Evolutionary conservation across 1,284 basidiomycete genomes (phyloP), one percentile per base, ranked within the genome.

Genomic region (Omphalotus olearius): DNA sequence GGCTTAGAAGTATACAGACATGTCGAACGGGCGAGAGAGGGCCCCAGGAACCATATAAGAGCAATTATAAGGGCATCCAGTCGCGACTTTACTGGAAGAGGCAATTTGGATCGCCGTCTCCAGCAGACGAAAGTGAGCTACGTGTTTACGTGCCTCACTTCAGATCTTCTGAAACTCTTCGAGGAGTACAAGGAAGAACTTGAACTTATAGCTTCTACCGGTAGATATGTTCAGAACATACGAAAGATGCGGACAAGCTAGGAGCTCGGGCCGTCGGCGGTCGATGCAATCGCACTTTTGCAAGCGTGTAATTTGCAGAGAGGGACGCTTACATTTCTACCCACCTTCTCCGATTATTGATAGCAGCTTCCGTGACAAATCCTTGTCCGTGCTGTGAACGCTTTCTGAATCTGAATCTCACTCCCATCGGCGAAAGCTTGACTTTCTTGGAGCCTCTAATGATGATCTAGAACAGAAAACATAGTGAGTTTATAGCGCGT

Each of bases 231-330:
- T 47, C 35, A 44, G 13, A 40, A 63, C 57, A 62, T 59, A 67
- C 68, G 66, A 68, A 69, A 68, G 60, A 51, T 63, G 60, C 68
- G 65, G 67, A 63, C 42, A 59, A 51, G 35, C 51, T 57, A 59
- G 48, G 56, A 55, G 48, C 45, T 58, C 55, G 60, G 61, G 42
- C 57, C 60, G 55, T 45, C 48, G 54, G 44, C 56, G 65, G 59
- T 70, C 70, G 69, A 71, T 63, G 64, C 58, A 69, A 71, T 70
- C 69, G 69, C 69, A 71, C 67, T 28, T 36, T 45, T 37, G 5
- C 11, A 25, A 30, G 13, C 30, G 30, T 33, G 30, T 33, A 33
- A 10, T 33, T 33, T 33, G 30, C 13, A 13, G 9, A 33, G 30
- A 33, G 30, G 13, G 13, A 33, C 30, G 30, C 30, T 33, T 33